phyloP scores from a whole-genome alignment of 148 eudicot species.

The Silene conica region DNA sequence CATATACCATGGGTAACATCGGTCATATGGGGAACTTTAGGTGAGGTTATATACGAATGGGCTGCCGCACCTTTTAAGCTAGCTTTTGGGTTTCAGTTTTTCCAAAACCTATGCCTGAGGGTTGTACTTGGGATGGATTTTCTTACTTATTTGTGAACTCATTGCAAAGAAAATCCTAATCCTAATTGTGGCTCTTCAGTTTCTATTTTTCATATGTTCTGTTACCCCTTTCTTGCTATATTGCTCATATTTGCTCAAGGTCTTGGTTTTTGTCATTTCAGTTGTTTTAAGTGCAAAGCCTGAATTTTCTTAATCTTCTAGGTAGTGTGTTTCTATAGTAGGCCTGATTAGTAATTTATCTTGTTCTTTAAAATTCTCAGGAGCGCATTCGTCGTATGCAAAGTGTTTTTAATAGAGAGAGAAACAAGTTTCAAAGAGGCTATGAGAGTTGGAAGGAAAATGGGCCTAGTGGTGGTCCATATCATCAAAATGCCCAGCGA shows the following conservation, averaged over 20 bases:
- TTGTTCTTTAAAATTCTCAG: slow-evolving; percentile 31
- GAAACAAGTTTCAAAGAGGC: slow-evolving; percentile 63
- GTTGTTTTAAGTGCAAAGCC: neutral
- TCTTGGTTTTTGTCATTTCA: slow-evolving; percentile 1
- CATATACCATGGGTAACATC: neutral
- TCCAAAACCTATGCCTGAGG: neutral
- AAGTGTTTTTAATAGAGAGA: slow-evolving; percentile 90
- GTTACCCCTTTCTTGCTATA: neutral
- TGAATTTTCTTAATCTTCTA: neutral
- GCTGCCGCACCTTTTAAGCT: neutral
- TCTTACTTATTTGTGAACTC: neutral
- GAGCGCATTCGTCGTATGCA: slow-evolving; percentile 99
- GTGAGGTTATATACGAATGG: neutral
- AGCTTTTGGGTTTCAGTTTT: neutral
- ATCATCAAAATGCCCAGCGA: slow-evolving; percentile 86
- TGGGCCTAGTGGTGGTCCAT: slow-evolving; percentile 48
- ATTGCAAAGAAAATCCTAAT: neutral
- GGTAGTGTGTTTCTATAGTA: neutral
- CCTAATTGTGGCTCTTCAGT: neutral
- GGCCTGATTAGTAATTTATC: neutral
- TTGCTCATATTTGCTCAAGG: neutral
- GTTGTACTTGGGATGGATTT: neutral
- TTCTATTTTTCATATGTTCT: neutral
- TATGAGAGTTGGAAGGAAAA: slow-evolving; percentile 88
- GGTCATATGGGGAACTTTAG: neutral